Evolutionary conservation across 192 early-diverging fungal genomes (phyloP), one percentile per base, ranked within the genome.

Genomic region (Globomyces pollinis-pini): DNA sequence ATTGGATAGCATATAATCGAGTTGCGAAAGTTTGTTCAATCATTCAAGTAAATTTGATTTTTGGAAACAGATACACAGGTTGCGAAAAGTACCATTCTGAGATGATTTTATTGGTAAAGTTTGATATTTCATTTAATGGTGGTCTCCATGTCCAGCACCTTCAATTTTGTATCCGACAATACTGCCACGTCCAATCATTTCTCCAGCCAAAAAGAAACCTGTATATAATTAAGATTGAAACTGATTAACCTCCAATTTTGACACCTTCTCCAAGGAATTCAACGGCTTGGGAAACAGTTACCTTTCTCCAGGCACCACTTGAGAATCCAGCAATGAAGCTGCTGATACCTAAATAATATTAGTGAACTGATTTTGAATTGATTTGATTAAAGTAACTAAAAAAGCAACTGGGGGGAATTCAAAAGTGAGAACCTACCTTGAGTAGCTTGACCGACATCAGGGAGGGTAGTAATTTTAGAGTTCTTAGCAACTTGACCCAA

Each of bases 131-230:
- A 47, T 47, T 47, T 47, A 47, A 47, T 47, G 44, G n/a, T 47
- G 44, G 11, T 24, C 44, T 26, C 23, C 21, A 7, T 47, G 44
- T 47, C 28, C 44, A 28, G 55, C n/a, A n/a, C 72, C 77, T 16
- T 57, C 67, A 50, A 79, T 70, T 54, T 79, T 64, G 72, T 79
- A 79, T 45, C 72, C 77, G 54, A 79, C 69, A 45, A 79, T 50
- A 49, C 60, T 66, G 33, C 72, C 69, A 11, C 67, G 30, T 18
- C 78, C 78, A 65, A 80, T 58, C 74, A 80, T 80, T 65, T 80
- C 78, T 18, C 78, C 78, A 41, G 60, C 78, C 11, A 77, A 52
- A 73, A 80, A 80, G 69, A 80, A 80, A 6, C n/a, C n/a, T n/a
- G n/a, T n/a, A n/a, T n/a, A n/a, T n/a, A n/a, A n/a, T n/a, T n/a